Evolutionary conservation across 2,329 filamentous ascomycete genomes (phyloP).

Genomic region (Ophiostoma ulmi): DNA sequence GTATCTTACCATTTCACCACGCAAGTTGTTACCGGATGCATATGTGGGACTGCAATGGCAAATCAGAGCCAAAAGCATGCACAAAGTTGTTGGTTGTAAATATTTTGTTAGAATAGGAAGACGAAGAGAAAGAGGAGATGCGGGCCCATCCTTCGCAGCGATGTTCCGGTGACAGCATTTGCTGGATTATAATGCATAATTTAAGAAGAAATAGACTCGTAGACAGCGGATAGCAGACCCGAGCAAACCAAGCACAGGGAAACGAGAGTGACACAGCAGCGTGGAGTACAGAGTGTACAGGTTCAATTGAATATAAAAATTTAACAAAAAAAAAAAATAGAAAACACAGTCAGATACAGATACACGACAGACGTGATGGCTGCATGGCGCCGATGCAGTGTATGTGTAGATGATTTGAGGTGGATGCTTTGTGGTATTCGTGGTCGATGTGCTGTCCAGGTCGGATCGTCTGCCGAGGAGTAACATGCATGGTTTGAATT

Average conservation of each 20-base stretch:
- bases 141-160: conserved; percentile 6
- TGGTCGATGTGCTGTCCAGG: neutral
- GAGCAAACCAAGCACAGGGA: conserved; percentile 7
- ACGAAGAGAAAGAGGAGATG: neutral
- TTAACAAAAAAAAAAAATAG: neutral
- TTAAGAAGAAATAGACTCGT: no score
- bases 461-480: conserved; percentile 9
- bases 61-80: no score
- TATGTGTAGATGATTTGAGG: no score
- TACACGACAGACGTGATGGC: conserved; percentile 4
- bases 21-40: neutral
- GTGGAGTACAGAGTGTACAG: neutral
- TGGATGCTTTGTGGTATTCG: no score
- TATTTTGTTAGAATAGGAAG: neutral
- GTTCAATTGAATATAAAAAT: no score
- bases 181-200: no score
- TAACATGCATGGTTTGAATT: neutral
- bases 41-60: neutral
- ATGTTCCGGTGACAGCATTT: neutral
- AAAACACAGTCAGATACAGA: neutral
- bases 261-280: neutral
- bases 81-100: neutral
- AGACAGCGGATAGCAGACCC: neutral
- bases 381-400: conserved; percentile 4
- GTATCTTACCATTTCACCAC: neutral